These are phyloP conservation scores for Phytophthora citricola DNA, from an alignment of 352 stramenopile genomes.

Conservation along the genomic window DNA sequence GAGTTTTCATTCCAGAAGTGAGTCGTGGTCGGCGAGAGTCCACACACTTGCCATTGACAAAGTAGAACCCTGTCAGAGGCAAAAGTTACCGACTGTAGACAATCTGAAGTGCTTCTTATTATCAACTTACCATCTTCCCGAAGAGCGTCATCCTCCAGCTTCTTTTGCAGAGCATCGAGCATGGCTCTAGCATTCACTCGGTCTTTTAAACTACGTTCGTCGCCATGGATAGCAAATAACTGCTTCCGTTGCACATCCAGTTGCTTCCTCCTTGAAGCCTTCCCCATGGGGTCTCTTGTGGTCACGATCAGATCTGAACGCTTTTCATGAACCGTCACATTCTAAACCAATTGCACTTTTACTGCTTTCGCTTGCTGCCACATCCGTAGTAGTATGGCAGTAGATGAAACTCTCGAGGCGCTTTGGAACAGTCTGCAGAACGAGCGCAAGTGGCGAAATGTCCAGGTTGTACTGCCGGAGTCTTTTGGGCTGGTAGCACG, in stretches of 20 bases:
- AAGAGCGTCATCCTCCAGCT: slow-evolving; percentile 67
- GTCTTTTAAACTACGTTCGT: slow-evolving; percentile 50
- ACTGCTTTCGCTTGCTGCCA: too few relatives aligned
- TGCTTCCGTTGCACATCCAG: slow-evolving; percentile 52
- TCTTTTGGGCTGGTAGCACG: slow-evolving; percentile 47
- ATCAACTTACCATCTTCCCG: slow-evolving; percentile 54
- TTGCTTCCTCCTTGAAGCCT: slow-evolving; percentile 48
- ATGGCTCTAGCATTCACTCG: slow-evolving; percentile 47
- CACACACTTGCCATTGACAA: slow-evolving; percentile 51
- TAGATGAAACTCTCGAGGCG: slow-evolving; percentile 2
- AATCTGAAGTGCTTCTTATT: not conserved
- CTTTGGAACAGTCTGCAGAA: slow-evolving; percentile 38
- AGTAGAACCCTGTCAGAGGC: slow-evolving; percentile 53
- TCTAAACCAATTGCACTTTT: not conserved
- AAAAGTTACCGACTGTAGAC: not conserved
- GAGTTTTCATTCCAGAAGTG: slow-evolving; percentile 64
- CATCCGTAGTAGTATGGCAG: not conserved
- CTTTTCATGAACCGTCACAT: slow-evolving; percentile 17
- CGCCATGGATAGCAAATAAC: slow-evolving; percentile 51
- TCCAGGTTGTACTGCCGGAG: slow-evolving; percentile 56
- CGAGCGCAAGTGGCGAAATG: slow-evolving; percentile 70
- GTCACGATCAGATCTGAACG: not conserved
- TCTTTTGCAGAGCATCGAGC: slow-evolving; percentile 64
- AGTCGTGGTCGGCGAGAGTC: slow-evolving; percentile 47
- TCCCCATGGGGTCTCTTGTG: slow-evolving; percentile 49